A percentile compares a stretch with the other conserved stretches of the same genome.
phyloP scores from a whole-genome alignment of 768 basidiomycete genomes.

The Pulveroboletus sp. region DNA sequence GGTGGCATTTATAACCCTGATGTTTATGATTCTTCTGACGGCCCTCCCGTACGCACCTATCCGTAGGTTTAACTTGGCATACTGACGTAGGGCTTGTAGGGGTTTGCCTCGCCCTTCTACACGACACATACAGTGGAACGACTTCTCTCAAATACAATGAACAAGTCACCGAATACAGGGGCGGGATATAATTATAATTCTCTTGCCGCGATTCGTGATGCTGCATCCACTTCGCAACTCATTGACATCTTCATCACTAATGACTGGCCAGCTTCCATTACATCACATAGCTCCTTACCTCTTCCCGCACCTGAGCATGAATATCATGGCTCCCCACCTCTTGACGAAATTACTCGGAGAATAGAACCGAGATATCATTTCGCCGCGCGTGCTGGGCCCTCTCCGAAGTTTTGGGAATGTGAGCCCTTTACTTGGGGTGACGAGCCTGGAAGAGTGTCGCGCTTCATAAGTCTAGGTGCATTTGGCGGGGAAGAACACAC shows the following conservation, averaged over 20 bases:
- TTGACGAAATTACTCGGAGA: constrained; percentile 60
- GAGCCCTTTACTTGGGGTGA: constrained; percentile 88
- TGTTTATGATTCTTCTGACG: constrained; percentile 54
- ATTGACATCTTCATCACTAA: constrained; percentile 82
- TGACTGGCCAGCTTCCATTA: constrained; percentile 65
- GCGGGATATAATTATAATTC: constrained; percentile 52
- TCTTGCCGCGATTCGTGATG: constrained; percentile 62
- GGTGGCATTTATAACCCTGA: constrained; percentile 70
- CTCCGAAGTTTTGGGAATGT: constrained; percentile 87
- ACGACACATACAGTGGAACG: constrained; percentile 65
- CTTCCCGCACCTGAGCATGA: constrained; percentile 42
- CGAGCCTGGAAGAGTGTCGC: constrained; percentile 58
- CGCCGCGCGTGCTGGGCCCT: constrained; percentile 56
- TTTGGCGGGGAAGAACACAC: constrained; percentile 62
- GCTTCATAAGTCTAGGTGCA: constrained; percentile 82
- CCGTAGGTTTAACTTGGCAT: neutral
- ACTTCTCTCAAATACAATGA: constrained; percentile 64
- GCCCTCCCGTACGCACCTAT: constrained; percentile 51
- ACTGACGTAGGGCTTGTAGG: constrained; percentile 37
- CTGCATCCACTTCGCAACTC: constrained; percentile 56
- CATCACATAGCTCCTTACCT: constrained; percentile 53
- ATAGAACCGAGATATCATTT: constrained; percentile 88
- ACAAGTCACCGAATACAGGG: constrained; percentile 42
- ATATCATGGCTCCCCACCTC: constrained; percentile 45
- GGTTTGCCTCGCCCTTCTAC: constrained; percentile 74